Percentiles rank a stretch among this genome's conserved stretches.
Conservation (phyloP, 768 basidiomycete species). For the Kwoniella mangroviensis region DNA sequence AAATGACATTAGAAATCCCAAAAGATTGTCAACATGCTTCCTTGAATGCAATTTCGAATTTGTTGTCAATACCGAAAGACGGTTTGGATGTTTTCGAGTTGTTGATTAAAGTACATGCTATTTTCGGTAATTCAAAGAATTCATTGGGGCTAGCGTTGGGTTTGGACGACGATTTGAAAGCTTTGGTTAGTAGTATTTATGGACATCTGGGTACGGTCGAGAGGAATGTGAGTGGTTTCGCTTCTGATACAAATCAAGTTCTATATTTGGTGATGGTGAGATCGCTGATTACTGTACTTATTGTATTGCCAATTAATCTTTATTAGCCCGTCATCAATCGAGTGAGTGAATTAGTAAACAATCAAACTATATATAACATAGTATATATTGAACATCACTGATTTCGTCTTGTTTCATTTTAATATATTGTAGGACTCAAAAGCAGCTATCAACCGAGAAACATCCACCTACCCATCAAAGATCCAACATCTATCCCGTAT, state of each 20-base stretch:
- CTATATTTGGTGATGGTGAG: no score
- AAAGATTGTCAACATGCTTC: slow-evolving; percentile 52
- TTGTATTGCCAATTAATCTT: not conserved
- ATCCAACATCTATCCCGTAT: slow-evolving; percentile 37
- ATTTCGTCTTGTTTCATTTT: no score
- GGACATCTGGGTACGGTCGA: slow-evolving; percentile 52
- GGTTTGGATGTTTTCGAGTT: slow-evolving; percentile 44
- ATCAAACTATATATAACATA: not conserved
- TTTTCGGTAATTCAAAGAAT: slow-evolving; percentile 31
- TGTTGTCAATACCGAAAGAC: slow-evolving; percentile 42
- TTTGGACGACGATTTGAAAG: slow-evolving; percentile 48
- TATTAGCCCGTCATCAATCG: slow-evolving; percentile 47
- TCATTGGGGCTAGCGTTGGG: no score
- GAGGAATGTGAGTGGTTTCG: slow-evolving; percentile 42
- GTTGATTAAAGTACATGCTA: slow-evolving; percentile 42
- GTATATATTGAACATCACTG: not conserved
- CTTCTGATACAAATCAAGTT: no score
- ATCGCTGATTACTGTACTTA: not conserved
- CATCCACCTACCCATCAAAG: slow-evolving; percentile 32
- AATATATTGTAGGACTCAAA: slow-evolving; percentile 37
- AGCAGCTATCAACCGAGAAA: slow-evolving; percentile 51
- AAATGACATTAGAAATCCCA: slow-evolving; percentile 48
- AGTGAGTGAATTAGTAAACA: slow-evolving; percentile 30
- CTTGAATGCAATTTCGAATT: slow-evolving; percentile 44
- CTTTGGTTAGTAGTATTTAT: slow-evolving; percentile 44